Evolutionary conservation across 2,329 filamentous ascomycete species (phyloP).

Genomic region (Colletotrichum euphorbiae): DNA sequence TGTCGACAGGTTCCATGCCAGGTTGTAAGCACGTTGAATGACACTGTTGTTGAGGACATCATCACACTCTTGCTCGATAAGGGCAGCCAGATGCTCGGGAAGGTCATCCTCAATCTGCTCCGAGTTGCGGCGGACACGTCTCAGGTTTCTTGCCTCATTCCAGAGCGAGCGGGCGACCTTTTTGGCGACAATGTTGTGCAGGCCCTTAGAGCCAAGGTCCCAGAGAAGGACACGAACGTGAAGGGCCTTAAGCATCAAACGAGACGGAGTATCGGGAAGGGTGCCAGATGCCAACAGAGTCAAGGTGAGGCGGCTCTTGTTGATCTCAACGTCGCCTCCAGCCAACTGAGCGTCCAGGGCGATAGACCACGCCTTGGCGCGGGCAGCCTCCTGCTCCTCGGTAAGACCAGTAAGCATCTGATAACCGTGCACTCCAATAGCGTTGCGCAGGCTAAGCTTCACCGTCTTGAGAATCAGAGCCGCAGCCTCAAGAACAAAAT

Average conservation of each 20-base stretch:
- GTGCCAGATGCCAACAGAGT: slow-evolving; percentile 91
- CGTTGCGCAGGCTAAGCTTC: slow-evolving; percentile 83
- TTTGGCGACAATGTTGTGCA: slow-evolving; percentile 77
- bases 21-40: slow-evolving; percentile 86
- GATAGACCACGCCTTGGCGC: slow-evolving; percentile 93
- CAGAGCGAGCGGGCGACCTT: slow-evolving; percentile 82
- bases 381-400: slow-evolving; percentile 85
- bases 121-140: slow-evolving; percentile 56
- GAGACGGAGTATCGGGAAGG: slow-evolving; percentile 82
- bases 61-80: slow-evolving; percentile 84
- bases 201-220: slow-evolving; percentile 75
- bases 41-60: slow-evolving; percentile 82
- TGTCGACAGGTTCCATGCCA: slow-evolving; percentile 87
- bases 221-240: slow-evolving; percentile 92
- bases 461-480: slow-evolving; percentile 83
- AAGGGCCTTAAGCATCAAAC: slow-evolving; percentile 91
- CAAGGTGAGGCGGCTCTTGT: slow-evolving; percentile 84
- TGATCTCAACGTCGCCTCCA: slow-evolving; percentile 90
- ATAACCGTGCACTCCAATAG: slow-evolving; percentile 82
- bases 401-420: slow-evolving; percentile 83
- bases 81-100: slow-evolving; percentile 78
- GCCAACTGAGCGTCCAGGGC: slow-evolving; percentile 93
- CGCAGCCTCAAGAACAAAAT: slow-evolving; percentile 85
- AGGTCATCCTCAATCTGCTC: slow-evolving; percentile 72
- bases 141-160: slow-evolving; percentile 80